These are phyloP conservation scores for Phytophthora tentaculata DNA, from an alignment of 352 stramenopile species.

Conservation along the genomic window DNA sequence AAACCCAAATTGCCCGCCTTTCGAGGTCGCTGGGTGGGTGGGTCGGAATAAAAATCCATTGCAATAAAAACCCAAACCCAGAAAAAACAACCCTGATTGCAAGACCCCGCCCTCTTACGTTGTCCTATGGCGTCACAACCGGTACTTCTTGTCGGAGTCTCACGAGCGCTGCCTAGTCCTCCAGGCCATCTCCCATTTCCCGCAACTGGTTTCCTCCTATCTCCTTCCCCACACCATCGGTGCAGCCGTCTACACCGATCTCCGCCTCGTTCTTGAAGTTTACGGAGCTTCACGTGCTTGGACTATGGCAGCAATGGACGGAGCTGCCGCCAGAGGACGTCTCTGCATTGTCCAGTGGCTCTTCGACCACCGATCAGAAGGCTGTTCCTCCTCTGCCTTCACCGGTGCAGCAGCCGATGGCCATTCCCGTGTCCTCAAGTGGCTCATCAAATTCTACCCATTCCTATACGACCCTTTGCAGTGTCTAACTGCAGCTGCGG, in stretches of 20 bases:
- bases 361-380: neutral
- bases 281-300: too few species aligned
- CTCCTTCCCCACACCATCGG: neutral
- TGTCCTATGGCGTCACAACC: too few species aligned
- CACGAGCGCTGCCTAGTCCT: neutral
- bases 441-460: neutral
- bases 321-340: constrained; percentile 2
- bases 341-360: neutral
- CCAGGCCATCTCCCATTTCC: neutral
- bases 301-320: neutral
- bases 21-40: too few species aligned
- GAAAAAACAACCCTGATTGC: too few species aligned
- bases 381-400: neutral
- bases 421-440: neutral
- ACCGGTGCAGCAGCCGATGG: neutral
- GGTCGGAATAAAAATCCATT: too few species aligned
- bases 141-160: neutral
- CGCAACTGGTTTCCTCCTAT: neutral
- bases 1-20: too few species aligned
- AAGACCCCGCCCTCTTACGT: too few species aligned
- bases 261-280: neutral
- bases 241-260: constrained; percentile 3
- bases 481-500: neutral
- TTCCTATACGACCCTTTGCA: neutral
- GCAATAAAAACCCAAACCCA: too few species aligned